A percentile compares a stretch with the other conserved stretches of the same genome.
Evolutionary conservation across 1,284 basidiomycete genomes (phyloP).

Genomic region (Tilletia setariae): DNA sequence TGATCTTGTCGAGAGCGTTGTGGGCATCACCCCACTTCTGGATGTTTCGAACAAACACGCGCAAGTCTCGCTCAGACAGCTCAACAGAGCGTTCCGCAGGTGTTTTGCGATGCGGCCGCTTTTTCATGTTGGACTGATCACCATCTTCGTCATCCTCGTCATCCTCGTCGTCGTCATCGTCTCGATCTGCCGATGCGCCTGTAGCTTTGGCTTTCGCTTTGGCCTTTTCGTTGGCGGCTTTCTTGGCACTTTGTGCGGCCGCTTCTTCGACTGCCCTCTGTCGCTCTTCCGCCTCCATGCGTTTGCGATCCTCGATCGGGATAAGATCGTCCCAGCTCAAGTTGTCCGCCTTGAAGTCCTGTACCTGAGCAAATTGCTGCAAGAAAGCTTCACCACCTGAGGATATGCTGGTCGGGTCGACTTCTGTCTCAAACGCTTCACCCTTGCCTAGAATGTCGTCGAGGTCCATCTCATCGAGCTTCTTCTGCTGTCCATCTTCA

Average conservation of each 20-base stretch:
- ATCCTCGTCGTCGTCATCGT: slow-evolving; percentile 66
- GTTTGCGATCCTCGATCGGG: slow-evolving; percentile 83
- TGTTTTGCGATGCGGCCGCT: slow-evolving; percentile 59
- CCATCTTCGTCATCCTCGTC: slow-evolving; percentile 52
- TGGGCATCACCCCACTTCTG: slow-evolving; percentile 98
- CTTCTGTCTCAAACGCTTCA: slow-evolving; percentile 92
- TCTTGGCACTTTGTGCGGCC: slow-evolving; percentile 57
- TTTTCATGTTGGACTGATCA: slow-evolving; percentile 31
- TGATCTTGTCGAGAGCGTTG: slow-evolving; percentile 88
- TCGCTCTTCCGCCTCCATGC: slow-evolving; percentile 63
- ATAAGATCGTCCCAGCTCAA: slow-evolving; percentile 97
- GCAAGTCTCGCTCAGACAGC: slow-evolving; percentile 92
- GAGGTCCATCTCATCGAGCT: slow-evolving; percentile 98
- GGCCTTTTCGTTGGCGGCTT: slow-evolving; percentile 68
- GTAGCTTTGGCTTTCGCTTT: slow-evolving; percentile 63
- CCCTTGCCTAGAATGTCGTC: slow-evolving; percentile 96
- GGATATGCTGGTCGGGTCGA: slow-evolving; percentile 66
- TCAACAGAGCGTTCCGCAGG: slow-evolving; percentile 90
- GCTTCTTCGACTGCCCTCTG: slow-evolving; percentile 65
- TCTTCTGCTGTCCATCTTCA: slow-evolving; percentile 78
- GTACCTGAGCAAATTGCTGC: slow-evolving; percentile 89
- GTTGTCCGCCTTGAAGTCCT: slow-evolving; percentile 97
- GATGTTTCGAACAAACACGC: slow-evolving; percentile 88
- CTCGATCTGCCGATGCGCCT: slow-evolving; percentile 59
- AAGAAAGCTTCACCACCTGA: slow-evolving; percentile 96